A percentile compares a stretch with the other conserved stretches of the same genome.
These are phyloP conservation scores for Psidium friedrichsthalianum DNA, from an alignment of 345 rosid genomes.

Conservation along the genomic window DNA sequence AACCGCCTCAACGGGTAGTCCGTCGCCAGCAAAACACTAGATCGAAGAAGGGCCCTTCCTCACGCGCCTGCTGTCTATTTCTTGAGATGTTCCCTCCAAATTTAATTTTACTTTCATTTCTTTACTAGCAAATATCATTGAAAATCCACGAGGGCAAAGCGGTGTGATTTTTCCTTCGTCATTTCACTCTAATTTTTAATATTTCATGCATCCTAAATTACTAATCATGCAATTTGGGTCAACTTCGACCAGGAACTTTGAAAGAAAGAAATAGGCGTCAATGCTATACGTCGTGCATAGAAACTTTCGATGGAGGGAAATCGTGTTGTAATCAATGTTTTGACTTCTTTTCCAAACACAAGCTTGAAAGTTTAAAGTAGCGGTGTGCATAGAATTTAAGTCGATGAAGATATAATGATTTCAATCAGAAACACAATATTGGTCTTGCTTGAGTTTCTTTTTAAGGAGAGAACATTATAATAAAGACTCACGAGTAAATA, in stretches of 20 bases:
- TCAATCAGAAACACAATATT: neutral
- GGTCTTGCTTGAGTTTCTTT: neutral
- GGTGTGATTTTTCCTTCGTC: neutral
- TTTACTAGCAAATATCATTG: too few species aligned
- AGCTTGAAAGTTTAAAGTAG: neutral
- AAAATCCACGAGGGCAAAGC: neutral
- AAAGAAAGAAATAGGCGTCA: neutral
- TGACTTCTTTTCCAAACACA: neutral
- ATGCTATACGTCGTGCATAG: rapidly evolving
- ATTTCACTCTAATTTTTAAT: neutral
- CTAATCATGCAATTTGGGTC: neutral
- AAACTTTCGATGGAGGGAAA: rapidly evolving
- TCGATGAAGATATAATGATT: neutral
- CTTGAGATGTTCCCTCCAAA: neutral
- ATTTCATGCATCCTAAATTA: neutral
- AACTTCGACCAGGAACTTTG: neutral
- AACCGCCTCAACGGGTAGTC: neutral
- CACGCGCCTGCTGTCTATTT: neutral
- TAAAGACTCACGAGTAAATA: neutral
- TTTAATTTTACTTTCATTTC: neutral
- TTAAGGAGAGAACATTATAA: too few species aligned
- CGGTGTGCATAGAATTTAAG: neutral
- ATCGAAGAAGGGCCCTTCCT: neutral
- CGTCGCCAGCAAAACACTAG: neutral
- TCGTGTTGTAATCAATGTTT: neutral